Base-by-base conservation (phyloP, 2,329 filamentous ascomycete genomes). In the Fusarium pininemorale region DNA sequence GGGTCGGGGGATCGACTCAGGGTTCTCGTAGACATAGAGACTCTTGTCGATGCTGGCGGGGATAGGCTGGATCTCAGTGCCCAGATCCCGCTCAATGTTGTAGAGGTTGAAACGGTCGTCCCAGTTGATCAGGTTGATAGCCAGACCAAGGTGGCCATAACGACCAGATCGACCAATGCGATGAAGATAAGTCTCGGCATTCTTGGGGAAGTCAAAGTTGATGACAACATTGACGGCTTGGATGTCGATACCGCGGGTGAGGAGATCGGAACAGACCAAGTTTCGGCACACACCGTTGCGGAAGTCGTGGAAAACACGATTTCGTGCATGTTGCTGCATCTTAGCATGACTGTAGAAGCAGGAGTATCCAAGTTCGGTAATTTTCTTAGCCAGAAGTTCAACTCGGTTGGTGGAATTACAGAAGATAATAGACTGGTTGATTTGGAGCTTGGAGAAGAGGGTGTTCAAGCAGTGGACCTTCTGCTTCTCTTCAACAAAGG, bases 391-490 rank as follows among this genome's bases (percentile, higher is more conserved):
- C 32, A 99, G 90, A 60, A 99, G 89, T 84, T 99, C 96, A 70
- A 99, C 96, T 75, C 96, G 94, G 83, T 98, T 98, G 61, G 96
- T 99, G 45, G 96, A 99, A 85, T 99, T 99, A 86, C 96, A 99
- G 87, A 99, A 99, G 82, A 99, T 99, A 86, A 99, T 99, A 72
- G 97, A 99, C 87, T 99, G 96, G 85, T 99, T 99, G 86, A 99
- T 99, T 84, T 99, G 96, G 22, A 99, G 91, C 85, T 98, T 98
- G 78, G 95, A 98, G 87, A 99, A 99, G 73, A 99, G 92, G 1
- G 96, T 99, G 87, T 99, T 99, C 75, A 99, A 86, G 83, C 96
- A 99, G 85, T 99, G 97, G 26, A 99, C 96, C 86, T 99, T 99
- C 82, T 98, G 94, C 86, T 98, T 98, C 85, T 99, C 96, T 84